Base-by-base conservation (phyloP, 1,284 basidiomycete genomes). In the Exobasidium cylindrosporum region DNA sequence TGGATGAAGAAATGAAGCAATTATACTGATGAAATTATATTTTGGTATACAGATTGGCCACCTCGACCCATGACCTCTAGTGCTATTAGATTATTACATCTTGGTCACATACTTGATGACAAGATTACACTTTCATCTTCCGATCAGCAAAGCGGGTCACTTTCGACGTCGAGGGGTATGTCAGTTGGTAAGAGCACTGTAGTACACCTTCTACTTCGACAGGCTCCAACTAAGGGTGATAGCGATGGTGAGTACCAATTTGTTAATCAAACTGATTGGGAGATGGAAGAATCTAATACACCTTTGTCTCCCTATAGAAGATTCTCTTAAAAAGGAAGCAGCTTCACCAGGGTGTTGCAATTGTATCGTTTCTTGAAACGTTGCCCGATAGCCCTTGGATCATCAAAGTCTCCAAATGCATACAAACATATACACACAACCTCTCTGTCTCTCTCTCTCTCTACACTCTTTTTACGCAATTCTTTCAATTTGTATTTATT, bases 81-180 rank as follows among this genome's bases (percentile, higher is more conserved):
- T 5, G 7, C 57, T 5, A 31, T 58, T 6, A 5, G 43, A 11
- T 17, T 58, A 14, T 26, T 58, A n/a, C 57, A 58, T 44, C 35
- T 58, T n/a, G 57, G 57, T 7, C 57, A 58, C 57, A 53, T 58
- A 24, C 47, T 58, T 17, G 57, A 58, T 21, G 57, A 58, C 30
- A 45, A 47, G 17, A n/a, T 52, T 11, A 24, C 32, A 5, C 43
- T 58, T n/a, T 46, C 32, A 28, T 40, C 35, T 40, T 7, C 10
- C 35, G 35, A 40, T 10, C 35, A 40, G 17, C 17, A 7, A 10
- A 17, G 10, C 7, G 7, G 10, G 7, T 23, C 28, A 14, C 43
- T 24, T 29, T 7, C 29, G 4, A 4, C 57, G 29, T 30, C 46
- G 10, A 31, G 24, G 26, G 45, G 57, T n/a, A 58, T 58, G 57